Evolutionary conservation across 345 rosid species (phyloP).

Genomic region (Eucalyptus decipiens): DNA sequence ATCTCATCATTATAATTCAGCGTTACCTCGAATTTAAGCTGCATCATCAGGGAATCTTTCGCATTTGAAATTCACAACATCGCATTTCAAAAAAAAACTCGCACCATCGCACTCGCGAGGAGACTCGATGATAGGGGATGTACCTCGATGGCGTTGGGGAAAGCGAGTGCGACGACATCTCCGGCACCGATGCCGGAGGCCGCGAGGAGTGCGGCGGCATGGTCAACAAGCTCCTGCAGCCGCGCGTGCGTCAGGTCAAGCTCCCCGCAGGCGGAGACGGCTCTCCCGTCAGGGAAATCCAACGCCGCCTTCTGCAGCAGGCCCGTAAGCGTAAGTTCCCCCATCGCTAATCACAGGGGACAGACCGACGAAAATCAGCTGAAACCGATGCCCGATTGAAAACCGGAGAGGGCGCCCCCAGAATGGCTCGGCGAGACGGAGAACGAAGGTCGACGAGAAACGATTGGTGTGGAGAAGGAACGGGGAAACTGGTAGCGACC

Average conservation of each 20-base stretch:
- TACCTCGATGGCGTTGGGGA: slow-evolving; percentile 67
- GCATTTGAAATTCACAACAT: not conserved
- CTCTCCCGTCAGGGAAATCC: slow-evolving; percentile 25
- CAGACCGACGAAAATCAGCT: not conserved
- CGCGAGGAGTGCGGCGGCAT: slow-evolving; percentile 36
- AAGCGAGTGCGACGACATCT: slow-evolving; percentile 54
- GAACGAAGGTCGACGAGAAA: not conserved
- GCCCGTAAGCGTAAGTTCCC: slow-evolving; percentile 24
- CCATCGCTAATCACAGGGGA: not conserved
- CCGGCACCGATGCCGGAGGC: slow-evolving; percentile 36
- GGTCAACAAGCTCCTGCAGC: slow-evolving; percentile 31
- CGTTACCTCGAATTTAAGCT: not conserved
- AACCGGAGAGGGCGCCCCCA: not conserved
- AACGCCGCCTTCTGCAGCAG: slow-evolving; percentile 28
- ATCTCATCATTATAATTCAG: not conserved
- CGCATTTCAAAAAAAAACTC: not conserved
- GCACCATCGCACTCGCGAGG: not conserved
- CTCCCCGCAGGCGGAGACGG: slow-evolving; percentile 25
- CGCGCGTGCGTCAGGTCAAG: slow-evolving; percentile 25
- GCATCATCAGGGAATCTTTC: not conserved
- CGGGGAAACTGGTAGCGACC: not conserved
- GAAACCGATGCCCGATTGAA: not conserved
- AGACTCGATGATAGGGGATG: not conserved
- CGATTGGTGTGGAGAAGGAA: not conserved
- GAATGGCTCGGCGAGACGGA: not conserved